These are phyloP conservation scores for Globisporangium okanoganense DNA, from an alignment of 352 stramenopile genomes.

Conservation along the genomic window DNA sequence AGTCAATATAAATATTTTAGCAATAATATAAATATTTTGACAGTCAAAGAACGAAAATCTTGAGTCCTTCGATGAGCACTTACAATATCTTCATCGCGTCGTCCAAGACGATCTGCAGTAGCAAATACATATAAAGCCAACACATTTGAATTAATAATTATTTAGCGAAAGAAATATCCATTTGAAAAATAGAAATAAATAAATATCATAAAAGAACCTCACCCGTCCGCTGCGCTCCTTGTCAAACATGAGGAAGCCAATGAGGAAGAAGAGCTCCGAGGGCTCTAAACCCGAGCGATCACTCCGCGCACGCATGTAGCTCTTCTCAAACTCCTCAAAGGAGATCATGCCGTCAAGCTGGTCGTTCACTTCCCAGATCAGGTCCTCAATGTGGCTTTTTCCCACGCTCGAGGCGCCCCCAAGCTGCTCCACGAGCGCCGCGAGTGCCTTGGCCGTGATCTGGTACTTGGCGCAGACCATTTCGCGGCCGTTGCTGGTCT, in stretches of 20 bases:
- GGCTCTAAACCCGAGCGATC: slow-evolving; percentile 68
- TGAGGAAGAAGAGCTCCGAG: slow-evolving; percentile 77
- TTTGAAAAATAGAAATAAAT: neutral
- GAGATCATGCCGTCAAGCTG: slow-evolving; percentile 66
- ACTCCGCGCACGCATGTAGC: slow-evolving; percentile 59
- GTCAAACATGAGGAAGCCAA: slow-evolving; percentile 83
- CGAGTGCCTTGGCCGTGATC: slow-evolving; percentile 44
- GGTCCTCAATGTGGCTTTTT: slow-evolving; percentile 50
- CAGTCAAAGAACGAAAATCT: too few species aligned
- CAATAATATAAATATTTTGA: neutral
- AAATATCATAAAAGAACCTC: neutral
- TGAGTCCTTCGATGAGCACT: slow-evolving; percentile 1
- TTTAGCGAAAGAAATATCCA: too few species aligned
- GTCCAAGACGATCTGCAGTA: slow-evolving; percentile 57
- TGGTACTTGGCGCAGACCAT: slow-evolving; percentile 46
- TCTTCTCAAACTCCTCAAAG: slow-evolving; percentile 74
- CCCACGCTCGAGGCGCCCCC: slow-evolving; percentile 38
- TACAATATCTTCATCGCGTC: slow-evolving; percentile 80
- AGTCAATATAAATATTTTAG: slow-evolving; percentile 6
- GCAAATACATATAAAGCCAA: too few species aligned
- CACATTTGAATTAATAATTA: too few species aligned
- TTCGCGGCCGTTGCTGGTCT: slow-evolving; percentile 51
- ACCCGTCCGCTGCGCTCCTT: slow-evolving; percentile 50
- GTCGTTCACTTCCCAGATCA: slow-evolving; percentile 83
- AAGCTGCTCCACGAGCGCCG: slow-evolving; percentile 55